These are phyloP conservation scores for Lactifluus subvellereus DNA, from an alignment of 768 basidiomycete species.

Conservation along the genomic window DNA sequence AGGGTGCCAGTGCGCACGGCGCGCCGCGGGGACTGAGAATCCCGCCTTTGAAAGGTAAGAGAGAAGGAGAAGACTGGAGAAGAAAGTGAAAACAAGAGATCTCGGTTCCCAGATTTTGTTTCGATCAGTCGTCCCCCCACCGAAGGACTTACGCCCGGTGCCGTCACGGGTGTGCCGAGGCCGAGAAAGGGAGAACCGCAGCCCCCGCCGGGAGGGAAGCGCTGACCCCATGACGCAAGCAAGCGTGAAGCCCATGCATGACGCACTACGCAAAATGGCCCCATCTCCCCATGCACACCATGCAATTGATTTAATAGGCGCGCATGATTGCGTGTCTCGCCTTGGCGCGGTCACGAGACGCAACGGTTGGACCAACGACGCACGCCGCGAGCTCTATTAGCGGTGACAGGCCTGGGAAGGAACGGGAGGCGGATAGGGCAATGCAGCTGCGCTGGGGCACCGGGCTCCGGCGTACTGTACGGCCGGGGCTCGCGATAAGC, in stretches of 20 bases:
- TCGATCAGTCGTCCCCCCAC: background rate
- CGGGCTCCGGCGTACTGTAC: too few species aligned
- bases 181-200: background rate
- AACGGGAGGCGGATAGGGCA: too few species aligned
- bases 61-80: background rate
- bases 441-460: background rate
- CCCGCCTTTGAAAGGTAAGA: background rate
- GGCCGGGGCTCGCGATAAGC: too few species aligned
- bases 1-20: background rate
- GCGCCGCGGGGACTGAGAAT: background rate
- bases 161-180: background rate
- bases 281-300: background rate
- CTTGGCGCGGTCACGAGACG: background rate
- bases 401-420: background rate
- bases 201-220: background rate
- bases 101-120: background rate
- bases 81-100: background rate
- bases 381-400: too few species aligned
- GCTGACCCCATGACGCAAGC: slow-evolving; percentile 10
- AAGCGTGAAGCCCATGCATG: background rate
- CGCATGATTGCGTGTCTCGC: too few species aligned
- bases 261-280: background rate
- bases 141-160: background rate
- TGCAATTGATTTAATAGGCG: too few species aligned
- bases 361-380: background rate